Evolutionary conservation across 495 filamentous ascomycete species (phyloP).

Genomic region (Cladorrhinum samala): DNA sequence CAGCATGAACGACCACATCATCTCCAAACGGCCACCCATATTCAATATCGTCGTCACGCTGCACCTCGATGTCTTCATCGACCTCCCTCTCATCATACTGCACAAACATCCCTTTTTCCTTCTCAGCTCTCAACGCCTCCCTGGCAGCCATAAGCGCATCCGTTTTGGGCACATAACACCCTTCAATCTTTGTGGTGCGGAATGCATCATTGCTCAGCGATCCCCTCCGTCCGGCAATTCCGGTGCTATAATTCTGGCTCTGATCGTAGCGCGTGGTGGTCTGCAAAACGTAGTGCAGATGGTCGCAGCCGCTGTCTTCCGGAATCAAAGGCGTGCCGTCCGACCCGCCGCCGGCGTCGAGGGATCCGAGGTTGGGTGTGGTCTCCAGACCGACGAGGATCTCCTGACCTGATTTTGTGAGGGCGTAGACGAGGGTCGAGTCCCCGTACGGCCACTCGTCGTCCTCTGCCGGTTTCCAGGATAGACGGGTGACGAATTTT

Average conservation of each 20-base stretch:
- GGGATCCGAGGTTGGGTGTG: constrained; percentile 31
- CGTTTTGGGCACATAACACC: constrained; percentile 26
- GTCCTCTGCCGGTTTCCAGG: neutral
- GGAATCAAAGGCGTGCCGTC: constrained; percentile 21
- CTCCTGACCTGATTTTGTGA: constrained; percentile 25
- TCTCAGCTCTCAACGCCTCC: constrained; percentile 17
- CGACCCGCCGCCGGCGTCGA: constrained; percentile 6
- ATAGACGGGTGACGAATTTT: constrained; percentile 15
- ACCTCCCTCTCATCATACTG: constrained; percentile 35
- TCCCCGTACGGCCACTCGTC: constrained; percentile 34
- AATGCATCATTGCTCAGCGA: constrained; percentile 15
- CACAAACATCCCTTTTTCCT: constrained; percentile 24
- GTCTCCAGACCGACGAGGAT: constrained; percentile 35
- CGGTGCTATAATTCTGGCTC: constrained; percentile 17
- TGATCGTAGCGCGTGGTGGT: constrained; percentile 35
- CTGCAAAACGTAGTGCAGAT: constrained; percentile 40
- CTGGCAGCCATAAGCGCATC: constrained; percentile 29
- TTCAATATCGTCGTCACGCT: too few relatives aligned
- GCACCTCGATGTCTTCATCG: constrained; percentile 1
- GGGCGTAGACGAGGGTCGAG: constrained; percentile 31
- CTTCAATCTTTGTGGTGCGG: constrained; percentile 35
- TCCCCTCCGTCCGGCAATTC: neutral
- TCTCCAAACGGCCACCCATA: constrained; percentile 41
- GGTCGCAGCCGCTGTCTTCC: constrained; percentile 9
- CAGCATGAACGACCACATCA: constrained; percentile 37